A percentile compares a stretch with the other conserved stretches of the same genome.
Evolutionary conservation across 2,329 filamentous ascomycete genomes (phyloP).

Genomic region (Colletotrichum sp.): DNA sequence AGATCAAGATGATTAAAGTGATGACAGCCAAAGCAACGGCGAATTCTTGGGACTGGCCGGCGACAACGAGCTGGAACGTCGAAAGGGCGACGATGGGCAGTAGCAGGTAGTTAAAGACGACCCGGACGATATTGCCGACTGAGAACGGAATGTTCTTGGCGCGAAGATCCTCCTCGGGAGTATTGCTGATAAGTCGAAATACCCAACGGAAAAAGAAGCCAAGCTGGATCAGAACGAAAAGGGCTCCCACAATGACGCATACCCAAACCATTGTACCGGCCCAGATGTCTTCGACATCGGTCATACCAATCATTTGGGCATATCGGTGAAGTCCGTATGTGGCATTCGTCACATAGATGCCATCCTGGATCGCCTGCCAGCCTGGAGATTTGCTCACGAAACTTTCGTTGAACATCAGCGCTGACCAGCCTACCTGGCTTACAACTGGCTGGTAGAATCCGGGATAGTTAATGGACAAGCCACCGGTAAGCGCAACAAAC

Average conservation of each 20-base stretch:
- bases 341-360: slow-evolving; percentile 82
- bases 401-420: slow-evolving; percentile 91
- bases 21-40: slow-evolving; percentile 77
- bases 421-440: slow-evolving; percentile 87
- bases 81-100: slow-evolving; percentile 86
- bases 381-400: slow-evolving; percentile 74
- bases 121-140: slow-evolving; percentile 76
- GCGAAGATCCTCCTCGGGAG: slow-evolving; percentile 83
- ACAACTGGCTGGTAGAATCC: slow-evolving; percentile 93
- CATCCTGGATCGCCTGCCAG: slow-evolving; percentile 74
- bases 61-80: slow-evolving; percentile 87
- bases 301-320: slow-evolving; percentile 83
- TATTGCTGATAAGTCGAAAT: slow-evolving; percentile 71
- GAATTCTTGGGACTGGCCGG: slow-evolving; percentile 68
- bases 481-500: slow-evolving; percentile 87
- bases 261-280: slow-evolving; percentile 93
- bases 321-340: slow-evolving; percentile 80
- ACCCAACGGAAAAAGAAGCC: slow-evolving; percentile 81
- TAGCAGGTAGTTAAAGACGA: slow-evolving; percentile 92
- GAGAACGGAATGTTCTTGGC: slow-evolving; percentile 92
- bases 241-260: slow-evolving; percentile 72
- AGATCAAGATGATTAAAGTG: slow-evolving; percentile 73
- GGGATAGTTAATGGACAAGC: slow-evolving; percentile 84
- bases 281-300: slow-evolving; percentile 81
- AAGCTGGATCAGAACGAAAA: slow-evolving; percentile 73